Conservation (phyloP, 2,329 filamentous ascomycete species). For the Aspergillus candidus region DNA sequence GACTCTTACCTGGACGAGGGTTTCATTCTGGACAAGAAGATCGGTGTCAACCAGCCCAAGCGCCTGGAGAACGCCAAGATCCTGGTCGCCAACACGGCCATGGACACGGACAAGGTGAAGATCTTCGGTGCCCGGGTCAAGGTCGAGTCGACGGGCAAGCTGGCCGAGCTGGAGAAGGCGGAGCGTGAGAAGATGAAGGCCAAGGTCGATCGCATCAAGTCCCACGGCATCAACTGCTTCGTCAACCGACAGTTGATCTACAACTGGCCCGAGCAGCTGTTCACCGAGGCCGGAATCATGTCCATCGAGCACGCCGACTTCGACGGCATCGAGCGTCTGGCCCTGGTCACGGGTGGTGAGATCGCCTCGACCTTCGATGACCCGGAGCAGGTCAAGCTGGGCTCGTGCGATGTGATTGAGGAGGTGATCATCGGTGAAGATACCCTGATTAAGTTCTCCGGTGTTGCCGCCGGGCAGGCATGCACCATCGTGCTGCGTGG, state of each 20-base stretch:
- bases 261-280: conserved; percentile 99
- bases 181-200: conserved; percentile 99
- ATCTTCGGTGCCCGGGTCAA: conserved; percentile 97
- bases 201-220: conserved; percentile 98
- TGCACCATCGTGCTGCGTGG: conserved; percentile 96
- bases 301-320: conserved; percentile 99
- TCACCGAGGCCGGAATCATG: conserved; percentile 94
- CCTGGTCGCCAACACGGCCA: conserved; percentile 92
- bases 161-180: conserved; percentile 96
- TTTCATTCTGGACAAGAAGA: conserved; percentile 98
- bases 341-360: conserved; percentile 92
- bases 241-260: conserved; percentile 99
- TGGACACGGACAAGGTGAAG: conserved; percentile 99
- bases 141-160: conserved; percentile 90
- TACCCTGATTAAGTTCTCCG: conserved; percentile 94
- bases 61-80: conserved; percentile 97
- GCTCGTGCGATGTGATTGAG: conserved; percentile 90
- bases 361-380: conserved; percentile 98
- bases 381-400: conserved; percentile 92
- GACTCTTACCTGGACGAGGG: conserved; percentile 97
- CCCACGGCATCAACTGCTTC: conserved; percentile 99
- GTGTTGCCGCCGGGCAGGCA: conserved; percentile 84
- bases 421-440: conserved; percentile 98
- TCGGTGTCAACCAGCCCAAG: conserved; percentile 98
- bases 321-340: conserved; percentile 91